Evolutionary conservation across 2,329 filamentous ascomycete species (phyloP).

Genomic region (Phaeosphaeria sp.): DNA sequence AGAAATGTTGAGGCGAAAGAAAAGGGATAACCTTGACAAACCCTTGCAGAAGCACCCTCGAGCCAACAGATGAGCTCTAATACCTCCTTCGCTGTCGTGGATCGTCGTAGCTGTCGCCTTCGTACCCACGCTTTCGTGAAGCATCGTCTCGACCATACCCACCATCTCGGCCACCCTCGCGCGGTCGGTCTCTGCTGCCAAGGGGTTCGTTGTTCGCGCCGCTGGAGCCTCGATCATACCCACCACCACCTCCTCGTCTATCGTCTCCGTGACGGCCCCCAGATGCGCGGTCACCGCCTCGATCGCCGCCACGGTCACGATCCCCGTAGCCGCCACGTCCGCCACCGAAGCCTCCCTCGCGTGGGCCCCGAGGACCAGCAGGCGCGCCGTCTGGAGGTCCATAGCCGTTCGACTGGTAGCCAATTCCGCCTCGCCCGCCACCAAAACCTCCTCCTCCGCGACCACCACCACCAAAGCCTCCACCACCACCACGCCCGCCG

Average conservation of each 20-base stretch:
- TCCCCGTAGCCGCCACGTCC: slow-evolving; percentile 29
- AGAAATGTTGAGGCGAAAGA: slow-evolving; percentile 41
- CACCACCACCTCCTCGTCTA: slow-evolving; percentile 17
- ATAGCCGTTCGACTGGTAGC: slow-evolving; percentile 52
- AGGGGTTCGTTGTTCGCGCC: slow-evolving; percentile 87
- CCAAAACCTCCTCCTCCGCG: slow-evolving; percentile 36
- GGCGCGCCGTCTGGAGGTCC: slow-evolving; percentile 56
- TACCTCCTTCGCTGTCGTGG: slow-evolving; percentile 66
- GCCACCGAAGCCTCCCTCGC: slow-evolving; percentile 48
- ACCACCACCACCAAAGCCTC: slow-evolving; percentile 59
- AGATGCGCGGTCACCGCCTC: slow-evolving; percentile 27
- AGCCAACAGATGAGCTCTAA: slow-evolving; percentile 44
- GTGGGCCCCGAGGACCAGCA: slow-evolving; percentile 53
- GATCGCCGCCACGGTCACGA: no score
- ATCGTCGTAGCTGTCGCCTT: slow-evolving; percentile 82
- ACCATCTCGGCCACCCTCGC: slow-evolving; percentile 35
- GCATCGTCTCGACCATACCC: slow-evolving; percentile 45
- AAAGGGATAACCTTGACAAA: slow-evolving; percentile 49
- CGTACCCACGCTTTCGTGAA: slow-evolving; percentile 59
- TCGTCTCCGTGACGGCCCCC: slow-evolving; percentile 27
- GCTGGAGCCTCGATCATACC: slow-evolving; percentile 55
- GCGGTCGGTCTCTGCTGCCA: slow-evolving; percentile 62
- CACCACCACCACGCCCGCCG: slow-evolving; percentile 32
- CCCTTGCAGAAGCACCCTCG: slow-evolving; percentile 30
- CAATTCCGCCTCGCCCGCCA: slow-evolving; percentile 55